Percentiles rank a stretch among this genome's conserved stretches.
Evolutionary conservation across 179 eudicot genomes (phyloP).

Genomic region (Nepenthes alata): DNA sequence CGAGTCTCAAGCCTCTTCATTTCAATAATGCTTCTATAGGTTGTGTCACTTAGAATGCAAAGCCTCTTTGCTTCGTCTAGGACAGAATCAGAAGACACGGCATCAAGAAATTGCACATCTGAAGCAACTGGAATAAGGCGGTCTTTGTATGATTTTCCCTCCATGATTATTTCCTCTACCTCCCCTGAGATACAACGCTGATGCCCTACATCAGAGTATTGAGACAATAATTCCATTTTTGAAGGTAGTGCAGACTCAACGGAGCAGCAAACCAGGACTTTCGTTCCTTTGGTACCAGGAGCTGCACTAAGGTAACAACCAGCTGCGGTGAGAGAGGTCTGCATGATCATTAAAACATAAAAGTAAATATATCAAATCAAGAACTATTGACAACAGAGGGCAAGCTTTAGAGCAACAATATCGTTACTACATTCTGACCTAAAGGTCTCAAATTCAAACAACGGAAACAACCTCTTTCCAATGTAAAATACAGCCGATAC

Average conservation of each 20-base stretch:
- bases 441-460: too few relatives aligned
- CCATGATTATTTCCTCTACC: slow-evolving; percentile 30
- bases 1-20: slow-evolving; percentile 47
- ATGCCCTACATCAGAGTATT: slow-evolving; percentile 12
- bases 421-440: too few relatives aligned
- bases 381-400: background rate
- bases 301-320: slow-evolving; percentile 90
- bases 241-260: slow-evolving; percentile 33
- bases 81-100: slow-evolving; percentile 31
- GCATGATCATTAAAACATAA: slow-evolving; percentile 11
- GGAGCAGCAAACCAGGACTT: slow-evolving; percentile 65
- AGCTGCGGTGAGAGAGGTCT: slow-evolving; percentile 81
- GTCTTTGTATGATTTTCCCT: slow-evolving; percentile 26
- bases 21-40: slow-evolving; percentile 31
- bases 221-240: slow-evolving; percentile 27
- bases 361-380: slow-evolving; percentile 1
- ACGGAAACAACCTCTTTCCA: too few relatives aligned
- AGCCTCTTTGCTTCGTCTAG: slow-evolving; percentile 45
- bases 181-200: slow-evolving; percentile 20
- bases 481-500: too few relatives aligned
- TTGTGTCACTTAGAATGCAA: slow-evolving; percentile 47
- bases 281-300: slow-evolving; percentile 85
- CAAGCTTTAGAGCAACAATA: too few relatives aligned
- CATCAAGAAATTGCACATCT: slow-evolving; percentile 34
- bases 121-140: slow-evolving; percentile 23